Base-by-base conservation (phyloP, 768 basidiomycete genomes). In the Pleurotus citrinopileatus region DNA sequence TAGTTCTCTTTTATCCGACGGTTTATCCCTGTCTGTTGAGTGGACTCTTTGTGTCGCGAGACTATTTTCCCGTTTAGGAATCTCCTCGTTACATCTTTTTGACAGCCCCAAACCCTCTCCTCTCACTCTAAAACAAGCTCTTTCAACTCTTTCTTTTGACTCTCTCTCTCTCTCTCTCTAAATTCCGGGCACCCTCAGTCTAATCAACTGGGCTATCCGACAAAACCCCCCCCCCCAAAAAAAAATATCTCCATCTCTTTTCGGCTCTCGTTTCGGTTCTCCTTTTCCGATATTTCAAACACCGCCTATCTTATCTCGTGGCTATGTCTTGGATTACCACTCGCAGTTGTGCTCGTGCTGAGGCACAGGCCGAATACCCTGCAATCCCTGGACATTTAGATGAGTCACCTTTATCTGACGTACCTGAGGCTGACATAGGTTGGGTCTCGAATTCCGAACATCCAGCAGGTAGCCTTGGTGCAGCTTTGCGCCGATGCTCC, bases 21-120 rank as follows among this genome's bases (percentile, higher is more conserved):
- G n/a, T n/a, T n/a, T n/a, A n/a, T n/a, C n/a, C n/a, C n/a, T n/a
- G n/a, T n/a, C n/a, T n/a, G n/a, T n/a, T n/a, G n/a, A n/a, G n/a
- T n/a, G n/a, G n/a, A n/a, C n/a, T n/a, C n/a, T n/a, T n/a, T n/a
- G n/a, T n/a, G n/a, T n/a, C n/a, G n/a, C n/a, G n/a, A n/a, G n/a
- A n/a, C n/a, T n/a, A n/a, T n/a, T n/a, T n/a, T n/a, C n/a, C n/a
- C n/a, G n/a, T n/a, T n/a, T 13, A 6, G 29, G 29, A 6, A 32
- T 13, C 29, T 32, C 45, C 45, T 46, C 45, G 45, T 46, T 29
- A 46, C 45, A 46, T 27, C 22, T 46, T 46, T 46, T 46, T 46
- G 26, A 46, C 45, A 46, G 45, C n/a, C 25, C 12, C 23, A 46
- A 46, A n/a, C n/a, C n/a, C n/a, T n/a, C n/a, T n/a, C n/a, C n/a